Percentiles rank a stretch among this genome's conserved stretches.
Conservation (phyloP, 495 filamentous ascomycete species). For the Friedmanniomyces endolithicus region DNA sequence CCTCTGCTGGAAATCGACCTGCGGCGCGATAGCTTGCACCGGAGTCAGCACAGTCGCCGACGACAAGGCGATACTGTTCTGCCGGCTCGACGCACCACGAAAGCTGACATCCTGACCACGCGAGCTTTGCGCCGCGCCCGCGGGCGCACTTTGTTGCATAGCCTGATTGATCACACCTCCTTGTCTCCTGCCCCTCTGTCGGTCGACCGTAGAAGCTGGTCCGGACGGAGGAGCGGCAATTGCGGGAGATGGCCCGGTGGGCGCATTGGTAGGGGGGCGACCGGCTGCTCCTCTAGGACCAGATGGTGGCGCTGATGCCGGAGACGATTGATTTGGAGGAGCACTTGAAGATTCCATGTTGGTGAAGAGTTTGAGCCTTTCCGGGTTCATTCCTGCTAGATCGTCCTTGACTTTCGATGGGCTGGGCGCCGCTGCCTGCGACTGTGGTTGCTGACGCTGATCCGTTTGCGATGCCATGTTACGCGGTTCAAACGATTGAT, state of each 20-base stretch:
- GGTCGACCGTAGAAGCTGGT: conserved; percentile 8
- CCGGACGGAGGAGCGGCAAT: conserved; percentile 10
- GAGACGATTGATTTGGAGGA: not conserved
- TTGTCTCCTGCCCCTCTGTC: conserved; percentile 6
- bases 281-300: conserved; percentile 9
- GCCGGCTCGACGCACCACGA: conserved; percentile 12
- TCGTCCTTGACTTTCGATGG: conserved; percentile 19
- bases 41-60: not conserved
- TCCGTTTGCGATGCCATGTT: conserved; percentile 10
- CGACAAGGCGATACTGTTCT: conserved; percentile 8
- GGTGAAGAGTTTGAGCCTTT: conserved; percentile 7
- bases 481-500: not conserved
- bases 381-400: not conserved
- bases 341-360: not conserved
- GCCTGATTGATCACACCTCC: conserved; percentile 7
- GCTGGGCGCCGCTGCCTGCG: conserved; percentile 12
- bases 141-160: not conserved
- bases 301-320: conserved; percentile 9
- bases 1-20: conserved; percentile 6
- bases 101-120: conserved; percentile 16
- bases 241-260: conserved; percentile 6
- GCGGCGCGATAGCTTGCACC: conserved; percentile 5
- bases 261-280: conserved; percentile 3
- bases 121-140: not conserved
- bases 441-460: not conserved